Conservation (phyloP, 495 filamentous ascomycete genomes). For the Aspergillus cavernicola region DNA sequence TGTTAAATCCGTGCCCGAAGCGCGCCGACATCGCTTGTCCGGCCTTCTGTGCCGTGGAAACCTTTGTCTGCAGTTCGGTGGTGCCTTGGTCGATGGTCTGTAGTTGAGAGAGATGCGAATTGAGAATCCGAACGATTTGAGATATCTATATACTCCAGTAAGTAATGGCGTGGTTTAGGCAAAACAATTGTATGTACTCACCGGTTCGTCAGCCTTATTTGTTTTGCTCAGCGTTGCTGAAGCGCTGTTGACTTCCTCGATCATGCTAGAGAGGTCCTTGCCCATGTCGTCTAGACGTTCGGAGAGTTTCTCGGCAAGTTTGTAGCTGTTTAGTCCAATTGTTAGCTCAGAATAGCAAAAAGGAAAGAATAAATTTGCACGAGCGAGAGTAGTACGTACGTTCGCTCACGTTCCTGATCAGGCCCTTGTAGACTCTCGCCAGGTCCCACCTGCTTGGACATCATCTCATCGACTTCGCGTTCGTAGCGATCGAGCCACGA, state of each 20-base stretch:
- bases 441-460: constrained; percentile 62
- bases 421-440: constrained; percentile 76
- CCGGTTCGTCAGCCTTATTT: constrained; percentile 84
- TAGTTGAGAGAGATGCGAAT: constrained; percentile 81
- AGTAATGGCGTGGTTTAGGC: constrained; percentile 1
- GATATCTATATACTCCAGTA: constrained; percentile 58
- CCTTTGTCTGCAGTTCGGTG: constrained; percentile 72
- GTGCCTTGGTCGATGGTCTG: constrained; percentile 89
- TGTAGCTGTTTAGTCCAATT: constrained; percentile 51
- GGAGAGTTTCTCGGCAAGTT: constrained; percentile 84
- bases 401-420: constrained; percentile 91
- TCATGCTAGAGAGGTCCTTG: constrained; percentile 87
- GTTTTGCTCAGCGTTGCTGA: constrained; percentile 81
- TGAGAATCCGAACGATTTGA: constrained; percentile 89
- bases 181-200: constrained; percentile 47
- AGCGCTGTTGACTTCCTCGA: constrained; percentile 93
- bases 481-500: constrained; percentile 87
- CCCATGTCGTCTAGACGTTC: constrained; percentile 87
- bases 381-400: constrained; percentile 44
- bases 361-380: no score
- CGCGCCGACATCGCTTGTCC: constrained; percentile 63
- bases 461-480: constrained; percentile 79
- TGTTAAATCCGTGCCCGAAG: constrained; percentile 55
- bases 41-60: constrained; percentile 71
- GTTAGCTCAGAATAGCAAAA: constrained; percentile 11